Evolutionary conservation across 768 basidiomycete genomes (phyloP), one percentile per base, ranked within the genome.

Genomic region (Panaeolus papilionaceus): DNA sequence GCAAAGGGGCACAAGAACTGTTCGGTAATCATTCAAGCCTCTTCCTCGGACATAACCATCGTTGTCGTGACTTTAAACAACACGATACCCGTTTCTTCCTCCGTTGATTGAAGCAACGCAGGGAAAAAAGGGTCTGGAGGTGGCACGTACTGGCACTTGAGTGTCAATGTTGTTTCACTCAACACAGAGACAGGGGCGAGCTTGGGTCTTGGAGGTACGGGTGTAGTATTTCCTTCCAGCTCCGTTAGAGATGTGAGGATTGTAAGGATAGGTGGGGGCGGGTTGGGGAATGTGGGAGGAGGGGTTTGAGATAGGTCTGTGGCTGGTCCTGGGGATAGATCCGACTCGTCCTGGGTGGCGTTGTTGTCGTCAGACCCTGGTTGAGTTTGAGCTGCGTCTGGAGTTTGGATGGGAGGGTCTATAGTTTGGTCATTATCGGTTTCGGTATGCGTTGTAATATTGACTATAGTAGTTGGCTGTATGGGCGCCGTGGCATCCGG

Each of bases 391-490:
- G 47, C 47, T 11, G 3, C 47, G 7, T 26, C 47, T 7, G 47
- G 20, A 26, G 20, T 20, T 10, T 51, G 47, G 3, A 14, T 18
- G 47, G 47, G 47, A 9, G 28, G 28, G 28, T 51, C 47, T 18
- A 12, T 51, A 51, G 47, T 20, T 51, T 58, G 54, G 14, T 28
- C 3, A 33, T 58, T 58, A 58, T 58, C 16, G 26, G 54, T 58
- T 58, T 37, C 54, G 54, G 54, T 58, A 58, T 33, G 28, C 33
- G 54, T 58, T 33, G 54, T 58, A 9, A 58, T 33, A 58, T 58
- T 58, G 20, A 58, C 28, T 28, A 58, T 33, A 3, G 47, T 49
- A 12, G n/a, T 33, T 33, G 54, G 54, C 14, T 33, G 28, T 33
- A 28, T 58, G 54, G 28, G 12, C 14, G 54, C n/a, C 14, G 54